Base-by-base conservation (phyloP, 148 eudicot genomes). In the Nepenthes mirabilis region DNA sequence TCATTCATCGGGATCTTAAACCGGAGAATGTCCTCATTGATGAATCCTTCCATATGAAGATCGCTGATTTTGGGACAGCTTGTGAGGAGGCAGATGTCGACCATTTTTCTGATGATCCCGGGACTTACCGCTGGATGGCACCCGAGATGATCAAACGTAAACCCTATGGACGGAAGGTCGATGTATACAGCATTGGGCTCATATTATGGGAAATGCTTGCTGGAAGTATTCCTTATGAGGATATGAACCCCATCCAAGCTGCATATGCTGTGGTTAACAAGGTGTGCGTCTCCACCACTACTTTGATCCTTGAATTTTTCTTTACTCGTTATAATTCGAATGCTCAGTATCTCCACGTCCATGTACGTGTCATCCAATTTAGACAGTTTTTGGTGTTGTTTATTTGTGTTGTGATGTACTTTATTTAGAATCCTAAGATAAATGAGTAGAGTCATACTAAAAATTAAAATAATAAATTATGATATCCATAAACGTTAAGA, bases 41-140 rank as follows among this genome's bases (percentile, higher is more conserved):
- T 71, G 68, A 85, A 49, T 76, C 73, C 63, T 88, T 83, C 52
- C 84, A 75, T 49, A 77, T 91, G 76, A 91, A 83, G 60, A 77
- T 91, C 61, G 98, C 98, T 34, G 98, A 91, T 74, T 88, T 91
- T 67, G 98, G 98, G 34, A 91, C 85, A 63, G 90, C 96, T 10
- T 91, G 98, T 69, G 93, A 88, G 74, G 94, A 83, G 74, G 90
- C 80, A 33, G 64, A 72, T 6, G 78, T 89, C 64, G 98, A 88
- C 67, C 75, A 75, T 23, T 75, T 88, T 59, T 83, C 84, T 13
- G 91, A 88, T 73, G 95, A 88, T 60, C 95, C 98, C 6, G 98
- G 98, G 47, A 88, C 98, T 32, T 91, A 88, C 68, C 90, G 97
- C 47, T 91, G 97, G 97, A 91, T 91, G 97, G 97, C 97, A 33